Evolutionary conservation across 1,284 basidiomycete genomes (phyloP), one percentile per base, ranked within the genome.

Genomic region (Microbotryomycetes sp.): DNA sequence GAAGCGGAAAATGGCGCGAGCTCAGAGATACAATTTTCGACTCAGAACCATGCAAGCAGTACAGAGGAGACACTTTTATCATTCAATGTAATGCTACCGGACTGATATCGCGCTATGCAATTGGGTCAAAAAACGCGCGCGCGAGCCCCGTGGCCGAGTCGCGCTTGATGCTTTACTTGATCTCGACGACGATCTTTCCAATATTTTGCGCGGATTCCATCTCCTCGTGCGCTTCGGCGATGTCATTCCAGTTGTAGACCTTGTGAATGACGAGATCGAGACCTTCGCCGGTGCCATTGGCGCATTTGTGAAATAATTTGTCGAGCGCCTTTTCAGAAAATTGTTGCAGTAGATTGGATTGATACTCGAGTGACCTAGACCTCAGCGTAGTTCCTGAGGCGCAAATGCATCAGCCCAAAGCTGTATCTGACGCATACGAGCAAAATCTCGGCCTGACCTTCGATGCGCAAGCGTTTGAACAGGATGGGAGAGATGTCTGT

Each of bases 381-480:
- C 92, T 85, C 46, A 97, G 78, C 0, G 91, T 96, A 15, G 88
- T 89, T 24, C 92, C 62, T 65, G 50, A 28, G 48, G 21, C 24
- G 4, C 50, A 24, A 45, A n/a, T 11, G 41, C 18, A 29, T 26
- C 15, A 7, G 13, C 18, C 9, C 16, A 9, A 15, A 27, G 18
- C 21, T 45, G 41, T 45, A 51, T 23, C 16, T 35, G 23, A 35
- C 24, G 52, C 18, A 21, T 35, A 29, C 16, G 26, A 29, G 5
- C 7, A 9, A 26, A 16, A 18, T 15, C 4, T 15, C 5, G 23
- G 26, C 24, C 54, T 30, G 30, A 57, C 68, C 93, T 75, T 92
- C 86, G 57, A 98, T 85, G 13, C 85, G 84, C 59, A 97, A 81
- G 7, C 93, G 85, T 79, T 97, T 97, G 77, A 80, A 86, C 57